A percentile compares a stretch with the other conserved stretches of the same genome.
Evolutionary conservation across 495 filamentous ascomycete genomes (phyloP).

Genomic region (Trichoderma asperelloides): DNA sequence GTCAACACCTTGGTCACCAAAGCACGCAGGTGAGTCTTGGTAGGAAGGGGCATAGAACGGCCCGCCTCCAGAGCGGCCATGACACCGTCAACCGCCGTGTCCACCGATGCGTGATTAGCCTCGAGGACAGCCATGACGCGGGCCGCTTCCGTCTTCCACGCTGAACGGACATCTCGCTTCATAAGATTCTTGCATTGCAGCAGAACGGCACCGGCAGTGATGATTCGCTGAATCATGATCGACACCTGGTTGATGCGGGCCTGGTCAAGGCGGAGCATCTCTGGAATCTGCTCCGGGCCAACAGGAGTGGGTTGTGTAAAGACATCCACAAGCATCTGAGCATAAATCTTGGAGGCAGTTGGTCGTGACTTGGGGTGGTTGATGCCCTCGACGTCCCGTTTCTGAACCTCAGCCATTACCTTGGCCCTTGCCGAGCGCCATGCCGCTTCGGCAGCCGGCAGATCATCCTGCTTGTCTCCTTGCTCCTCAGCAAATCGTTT

Average conservation of each 20-base stretch:
- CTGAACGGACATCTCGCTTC: slow-evolving; percentile 79
- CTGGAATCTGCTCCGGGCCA: slow-evolving; percentile 55
- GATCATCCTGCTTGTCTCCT: slow-evolving; percentile 45
- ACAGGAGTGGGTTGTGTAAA: slow-evolving; percentile 45
- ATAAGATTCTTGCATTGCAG: slow-evolving; percentile 92
- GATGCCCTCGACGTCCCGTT: slow-evolving; percentile 63
- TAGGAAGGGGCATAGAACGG: slow-evolving; percentile 66
- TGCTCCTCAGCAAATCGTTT: slow-evolving; percentile 65
- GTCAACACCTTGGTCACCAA: slow-evolving; percentile 43
- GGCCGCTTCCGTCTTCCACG: slow-evolving; percentile 81
- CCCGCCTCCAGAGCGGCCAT: slow-evolving; percentile 71
- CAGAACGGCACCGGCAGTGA: slow-evolving; percentile 71
- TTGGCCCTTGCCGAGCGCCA: slow-evolving; percentile 63
- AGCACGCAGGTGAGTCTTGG: slow-evolving; percentile 46
- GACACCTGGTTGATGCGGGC: slow-evolving; percentile 61
- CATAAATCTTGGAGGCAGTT: slow-evolving; percentile 66
- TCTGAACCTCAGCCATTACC: slow-evolving; percentile 58
- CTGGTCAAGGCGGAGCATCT: slow-evolving; percentile 75
- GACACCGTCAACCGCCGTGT: slow-evolving; percentile 52
- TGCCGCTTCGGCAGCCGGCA: slow-evolving; percentile 59
- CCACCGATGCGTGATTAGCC: slow-evolving; percentile 41
- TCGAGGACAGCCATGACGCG: slow-evolving; percentile 54
- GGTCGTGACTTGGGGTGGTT: slow-evolving; percentile 45
- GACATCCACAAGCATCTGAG: slow-evolving; percentile 57
- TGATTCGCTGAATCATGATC: slow-evolving; percentile 58